A percentile compares a stretch with the other conserved stretches of the same genome.
Evolutionary conservation across 164 flowering plant genomes (phyloP).

Genomic region (Pachysandra terminalis): DNA sequence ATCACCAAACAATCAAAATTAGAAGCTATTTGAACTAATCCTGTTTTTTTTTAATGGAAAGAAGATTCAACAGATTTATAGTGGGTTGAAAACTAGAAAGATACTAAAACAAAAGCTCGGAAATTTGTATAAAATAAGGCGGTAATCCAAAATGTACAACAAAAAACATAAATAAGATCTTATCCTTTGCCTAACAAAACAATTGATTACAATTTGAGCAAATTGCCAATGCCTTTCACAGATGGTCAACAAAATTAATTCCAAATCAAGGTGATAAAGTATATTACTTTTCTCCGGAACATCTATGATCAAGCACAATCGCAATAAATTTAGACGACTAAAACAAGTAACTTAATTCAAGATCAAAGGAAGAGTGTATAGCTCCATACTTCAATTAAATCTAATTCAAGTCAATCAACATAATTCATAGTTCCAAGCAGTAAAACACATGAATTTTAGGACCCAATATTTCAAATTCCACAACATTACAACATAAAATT

Average conservation of each 20-base stretch:
- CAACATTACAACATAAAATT: background rate
- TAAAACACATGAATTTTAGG: background rate
- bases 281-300: background rate
- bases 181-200: too few species aligned
- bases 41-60: background rate
- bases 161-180: too few species aligned
- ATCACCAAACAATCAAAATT: conserved; percentile 26
- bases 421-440: background rate
- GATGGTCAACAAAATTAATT: background rate
- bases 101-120: background rate
- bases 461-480: background rate
- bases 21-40: conserved; percentile 8
- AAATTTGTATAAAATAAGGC: background rate
- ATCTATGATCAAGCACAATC: too few species aligned
- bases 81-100: background rate
- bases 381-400: too few species aligned
- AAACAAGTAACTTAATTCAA: too few species aligned
- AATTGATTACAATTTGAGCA: background rate
- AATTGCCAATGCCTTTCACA: too few species aligned
- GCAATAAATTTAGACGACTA: too few species aligned
- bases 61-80: background rate
- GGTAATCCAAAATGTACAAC: too few species aligned
- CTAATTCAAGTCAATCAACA: too few species aligned
- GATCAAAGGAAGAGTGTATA: too few species aligned
- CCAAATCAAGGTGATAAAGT: background rate